phyloP scores from a whole-genome alignment of 2,329 filamentous ascomycete genomes.

The Zopfia rhizophila region DNA sequence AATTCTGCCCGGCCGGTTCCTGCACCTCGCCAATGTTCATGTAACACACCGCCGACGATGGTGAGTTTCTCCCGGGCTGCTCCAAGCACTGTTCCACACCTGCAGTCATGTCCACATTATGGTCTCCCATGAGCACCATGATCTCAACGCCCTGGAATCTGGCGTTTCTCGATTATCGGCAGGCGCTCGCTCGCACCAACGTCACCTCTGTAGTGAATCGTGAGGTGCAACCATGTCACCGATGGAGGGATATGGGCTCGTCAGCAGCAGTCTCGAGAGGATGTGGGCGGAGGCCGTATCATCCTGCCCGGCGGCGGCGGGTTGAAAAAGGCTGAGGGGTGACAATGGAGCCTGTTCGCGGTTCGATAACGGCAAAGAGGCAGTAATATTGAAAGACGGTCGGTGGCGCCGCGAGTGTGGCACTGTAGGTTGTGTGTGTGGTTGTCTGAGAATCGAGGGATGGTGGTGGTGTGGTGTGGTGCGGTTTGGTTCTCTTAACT shows the following conservation, averaged over 20 bases:
- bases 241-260: slow-evolving; percentile 14
- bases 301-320: slow-evolving; percentile 37
- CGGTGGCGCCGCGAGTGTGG: slow-evolving; percentile 12
- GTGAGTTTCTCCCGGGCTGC: slow-evolving; percentile 26
- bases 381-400: slow-evolving; percentile 9
- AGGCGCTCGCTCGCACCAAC: slow-evolving; percentile 27
- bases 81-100: slow-evolving; percentile 24
- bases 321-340: slow-evolving; percentile 5
- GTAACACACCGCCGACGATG: slow-evolving; percentile 41
- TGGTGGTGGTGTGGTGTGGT: slow-evolving; percentile 11
- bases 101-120: slow-evolving; percentile 36
- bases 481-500: slow-evolving; percentile 15
- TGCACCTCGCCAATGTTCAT: slow-evolving; percentile 25
- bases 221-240: slow-evolving; percentile 46
- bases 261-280: slow-evolving; percentile 26
- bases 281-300: slow-evolving; percentile 32
- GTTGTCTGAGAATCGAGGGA: slow-evolving; percentile 11
- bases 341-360: slow-evolving; percentile 14
- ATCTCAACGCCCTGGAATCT: slow-evolving; percentile 33
- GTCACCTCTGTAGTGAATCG: slow-evolving; percentile 32
- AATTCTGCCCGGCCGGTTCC: slow-evolving; percentile 18
- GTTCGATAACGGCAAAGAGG: slow-evolving; percentile 18
- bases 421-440: slow-evolving; percentile 3
- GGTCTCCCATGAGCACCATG: slow-evolving; percentile 41
- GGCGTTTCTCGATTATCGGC: slow-evolving; percentile 22